phyloP scores from a whole-genome alignment of 2,329 filamentous ascomycete species.

The Xylariaceae sp. region DNA sequence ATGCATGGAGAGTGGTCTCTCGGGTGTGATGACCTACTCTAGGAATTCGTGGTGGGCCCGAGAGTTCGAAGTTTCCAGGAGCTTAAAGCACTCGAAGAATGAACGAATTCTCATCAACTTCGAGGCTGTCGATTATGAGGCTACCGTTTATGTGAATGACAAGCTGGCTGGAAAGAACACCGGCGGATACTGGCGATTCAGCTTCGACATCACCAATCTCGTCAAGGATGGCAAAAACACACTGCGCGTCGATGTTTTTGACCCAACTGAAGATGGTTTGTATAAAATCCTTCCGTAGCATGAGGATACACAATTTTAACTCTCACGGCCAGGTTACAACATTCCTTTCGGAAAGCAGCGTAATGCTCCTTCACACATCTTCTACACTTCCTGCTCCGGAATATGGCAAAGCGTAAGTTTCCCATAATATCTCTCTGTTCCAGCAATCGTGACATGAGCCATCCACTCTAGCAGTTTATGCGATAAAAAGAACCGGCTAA shows the following conservation, averaged over 20 bases:
- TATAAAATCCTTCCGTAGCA: background rate
- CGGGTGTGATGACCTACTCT: conserved; percentile 42
- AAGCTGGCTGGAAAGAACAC: conserved; percentile 47
- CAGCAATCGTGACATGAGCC: too few species aligned
- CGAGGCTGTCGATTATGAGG: conserved; percentile 56
- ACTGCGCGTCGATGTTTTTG: conserved; percentile 61
- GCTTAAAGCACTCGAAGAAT: conserved; percentile 37
- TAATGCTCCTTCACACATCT: conserved; percentile 56
- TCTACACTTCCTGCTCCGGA: conserved; percentile 62
- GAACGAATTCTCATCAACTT: conserved; percentile 50
- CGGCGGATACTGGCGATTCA: conserved; percentile 61
- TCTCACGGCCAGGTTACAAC: conserved; percentile 34
- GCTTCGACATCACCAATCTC: conserved; percentile 52
- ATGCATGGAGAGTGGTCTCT: conserved; percentile 37
- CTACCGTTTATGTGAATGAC: conserved; percentile 57
- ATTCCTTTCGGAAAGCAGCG: conserved; percentile 67
- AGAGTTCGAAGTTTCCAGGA: conserved; percentile 44
- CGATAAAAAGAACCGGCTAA: conserved; percentile 1
- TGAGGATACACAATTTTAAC: background rate
- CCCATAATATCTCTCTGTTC: background rate
- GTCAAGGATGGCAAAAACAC: conserved; percentile 47
- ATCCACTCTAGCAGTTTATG: background rate
- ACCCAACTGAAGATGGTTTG: conserved; percentile 54
- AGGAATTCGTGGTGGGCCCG: conserved; percentile 49
- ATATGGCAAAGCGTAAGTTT: conserved; percentile 58